Evolutionary conservation across 352 stramenopile genomes (phyloP).

Genomic region (Phytopythium oedochilum): DNA sequence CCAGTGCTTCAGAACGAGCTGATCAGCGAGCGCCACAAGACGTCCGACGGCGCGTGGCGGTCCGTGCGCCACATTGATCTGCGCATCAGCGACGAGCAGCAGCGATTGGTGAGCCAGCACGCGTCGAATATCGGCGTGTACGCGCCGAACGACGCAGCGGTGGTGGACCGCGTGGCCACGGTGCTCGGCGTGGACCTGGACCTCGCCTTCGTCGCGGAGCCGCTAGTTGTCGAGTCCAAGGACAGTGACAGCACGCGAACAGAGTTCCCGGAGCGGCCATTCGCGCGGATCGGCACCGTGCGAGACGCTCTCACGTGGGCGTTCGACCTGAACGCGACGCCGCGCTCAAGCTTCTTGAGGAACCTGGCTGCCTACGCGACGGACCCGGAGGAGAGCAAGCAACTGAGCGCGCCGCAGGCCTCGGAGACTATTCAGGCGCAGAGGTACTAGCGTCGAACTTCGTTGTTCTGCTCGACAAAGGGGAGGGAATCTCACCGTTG

Average conservation of each 20-base stretch:
- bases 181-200: constrained; percentile 50
- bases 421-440: constrained; percentile 37
- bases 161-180: constrained; percentile 48
- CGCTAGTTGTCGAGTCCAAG: constrained; percentile 4
- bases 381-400: constrained; percentile 40
- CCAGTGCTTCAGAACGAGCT: constrained; percentile 46
- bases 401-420: constrained; percentile 38
- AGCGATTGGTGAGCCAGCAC: constrained; percentile 40
- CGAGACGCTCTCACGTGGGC: constrained; percentile 71
- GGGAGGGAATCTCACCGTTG: constrained; percentile 1
- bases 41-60: constrained; percentile 43
- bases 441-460: constrained; percentile 16
- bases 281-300: constrained; percentile 48
- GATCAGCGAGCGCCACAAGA: constrained; percentile 54
- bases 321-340: constrained; percentile 68
- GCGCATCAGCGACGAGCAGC: constrained; percentile 36
- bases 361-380: constrained; percentile 56
- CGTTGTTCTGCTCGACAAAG: not conserved
- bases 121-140: constrained; percentile 81
- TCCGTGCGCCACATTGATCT: constrained; percentile 76
- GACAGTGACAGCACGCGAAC: constrained; percentile 5
- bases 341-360: constrained; percentile 52
- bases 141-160: constrained; percentile 45
- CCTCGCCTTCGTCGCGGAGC: constrained; percentile 37
- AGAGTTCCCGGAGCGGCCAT: constrained; percentile 29